These are phyloP conservation scores for Fusarium nematophilum DNA, from an alignment of 2,329 filamentous ascomycete species.

Conservation along the genomic window DNA sequence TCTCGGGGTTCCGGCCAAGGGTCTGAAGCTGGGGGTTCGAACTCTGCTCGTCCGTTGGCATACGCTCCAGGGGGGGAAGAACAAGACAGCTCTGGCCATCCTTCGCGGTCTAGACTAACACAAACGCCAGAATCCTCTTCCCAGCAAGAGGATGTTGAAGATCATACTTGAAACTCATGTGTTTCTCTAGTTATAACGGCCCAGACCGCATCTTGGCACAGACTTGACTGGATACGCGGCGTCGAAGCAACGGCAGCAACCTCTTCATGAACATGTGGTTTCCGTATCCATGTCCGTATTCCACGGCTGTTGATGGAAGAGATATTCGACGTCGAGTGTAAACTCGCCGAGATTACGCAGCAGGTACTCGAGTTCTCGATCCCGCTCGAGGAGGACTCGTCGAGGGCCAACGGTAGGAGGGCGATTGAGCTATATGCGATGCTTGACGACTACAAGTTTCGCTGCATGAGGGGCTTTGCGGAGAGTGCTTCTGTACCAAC, in stretches of 20 bases:
- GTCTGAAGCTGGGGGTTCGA: too few relatives aligned
- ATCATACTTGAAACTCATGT: too few relatives aligned
- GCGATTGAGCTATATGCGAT: constrained; percentile 15
- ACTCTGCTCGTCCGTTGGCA: too few relatives aligned
- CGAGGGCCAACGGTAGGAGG: not conserved
- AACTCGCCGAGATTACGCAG: constrained; percentile 24
- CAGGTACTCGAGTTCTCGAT: constrained; percentile 24
- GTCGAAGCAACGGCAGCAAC: not conserved
- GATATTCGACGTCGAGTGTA: constrained; percentile 27
- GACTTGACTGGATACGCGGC: constrained; percentile 1
- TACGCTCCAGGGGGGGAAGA: too few relatives aligned
- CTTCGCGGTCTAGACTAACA: too few relatives aligned
- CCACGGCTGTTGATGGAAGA: constrained; percentile 22
- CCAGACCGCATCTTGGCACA: constrained; percentile 11
- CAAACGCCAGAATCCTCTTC: too few relatives aligned
- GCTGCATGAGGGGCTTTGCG: constrained; percentile 16
- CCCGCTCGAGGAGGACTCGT: constrained; percentile 7
- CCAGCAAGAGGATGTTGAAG: too few relatives aligned
- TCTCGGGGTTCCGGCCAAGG: not conserved
- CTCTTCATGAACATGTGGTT: too few relatives aligned
- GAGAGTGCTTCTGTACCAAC: constrained; percentile 19
- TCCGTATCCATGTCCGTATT: constrained; percentile 18
- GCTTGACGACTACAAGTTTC: constrained; percentile 30
- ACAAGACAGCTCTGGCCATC: too few relatives aligned
- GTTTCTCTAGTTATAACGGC: constrained; percentile 6